Conservation (phyloP, 768 basidiomycete genomes). For the Tylopilus sp. region DNA sequence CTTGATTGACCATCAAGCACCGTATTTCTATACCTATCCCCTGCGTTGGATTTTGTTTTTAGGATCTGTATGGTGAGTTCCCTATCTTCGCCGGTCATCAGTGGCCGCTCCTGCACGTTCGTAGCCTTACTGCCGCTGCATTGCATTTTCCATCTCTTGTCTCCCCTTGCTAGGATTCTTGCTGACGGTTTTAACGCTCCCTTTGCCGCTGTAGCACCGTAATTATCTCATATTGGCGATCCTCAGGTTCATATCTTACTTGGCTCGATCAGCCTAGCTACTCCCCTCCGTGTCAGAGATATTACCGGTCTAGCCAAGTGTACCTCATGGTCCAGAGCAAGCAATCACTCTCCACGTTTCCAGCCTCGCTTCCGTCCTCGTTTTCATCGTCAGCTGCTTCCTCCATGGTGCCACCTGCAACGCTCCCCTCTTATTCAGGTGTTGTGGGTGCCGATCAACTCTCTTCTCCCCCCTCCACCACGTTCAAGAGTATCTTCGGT, state of each 20-base stretch:
- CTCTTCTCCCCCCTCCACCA: conserved; percentile 34
- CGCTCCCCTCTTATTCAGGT: conserved; percentile 38
- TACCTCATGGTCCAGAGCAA: conserved; percentile 33
- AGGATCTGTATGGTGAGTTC: conserved; percentile 27
- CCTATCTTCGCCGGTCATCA: conserved; percentile 1
- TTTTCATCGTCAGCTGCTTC: conserved; percentile 42
- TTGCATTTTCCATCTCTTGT: conserved; percentile 18
- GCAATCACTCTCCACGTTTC: conserved; percentile 38
- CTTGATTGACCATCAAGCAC: conserved; percentile 23
- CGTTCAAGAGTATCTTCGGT: conserved; percentile 32
- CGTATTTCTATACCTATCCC: conserved; percentile 1
- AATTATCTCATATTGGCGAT: conserved; percentile 28
- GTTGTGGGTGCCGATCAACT: conserved; percentile 43
- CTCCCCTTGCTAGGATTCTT: conserved; percentile 8
- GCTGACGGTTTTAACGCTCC: conserved; percentile 13
- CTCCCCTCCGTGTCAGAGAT: conserved; percentile 14
- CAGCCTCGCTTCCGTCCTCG: conserved; percentile 42
- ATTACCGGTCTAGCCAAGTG: conserved; percentile 19
- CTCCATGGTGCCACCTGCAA: conserved; percentile 39
- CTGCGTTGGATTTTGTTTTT: conserved; percentile 7
- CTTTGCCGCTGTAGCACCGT: conserved; percentile 25
- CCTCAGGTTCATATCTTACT: conserved; percentile 26
- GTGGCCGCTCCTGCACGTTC: conserved; percentile 14
- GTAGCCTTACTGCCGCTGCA: conserved; percentile 24
- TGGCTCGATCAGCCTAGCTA: conserved; percentile 19